Conservation (phyloP, 2,329 filamentous ascomycete genomes). For the Cladophialophora chaetospira region DNA sequence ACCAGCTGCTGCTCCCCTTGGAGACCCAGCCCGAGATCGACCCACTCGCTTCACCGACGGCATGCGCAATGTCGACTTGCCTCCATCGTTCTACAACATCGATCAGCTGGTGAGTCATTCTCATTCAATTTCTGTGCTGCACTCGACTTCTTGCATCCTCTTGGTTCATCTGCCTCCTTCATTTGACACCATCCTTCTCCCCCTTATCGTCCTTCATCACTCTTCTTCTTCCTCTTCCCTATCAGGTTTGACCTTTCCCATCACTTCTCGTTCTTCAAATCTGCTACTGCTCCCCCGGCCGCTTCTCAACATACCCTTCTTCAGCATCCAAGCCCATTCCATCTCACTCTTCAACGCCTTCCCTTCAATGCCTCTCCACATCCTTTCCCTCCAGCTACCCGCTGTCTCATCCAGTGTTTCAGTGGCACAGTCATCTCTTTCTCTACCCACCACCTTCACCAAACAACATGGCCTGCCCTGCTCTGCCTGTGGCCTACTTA, state of each 20-base stretch:
- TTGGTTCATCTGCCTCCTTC: not conserved
- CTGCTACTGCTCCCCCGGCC: not conserved
- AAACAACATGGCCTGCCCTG: not conserved
- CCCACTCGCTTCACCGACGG: conserved; percentile 27
- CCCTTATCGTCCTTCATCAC: not conserved
- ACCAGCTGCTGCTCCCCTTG: conserved; percentile 6
- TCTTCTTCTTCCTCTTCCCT: not conserved
- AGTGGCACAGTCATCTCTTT: conserved; percentile 2
- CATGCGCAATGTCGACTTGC: conserved; percentile 32
- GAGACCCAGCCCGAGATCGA: conserved; percentile 31
- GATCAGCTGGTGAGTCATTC: conserved; percentile 30
- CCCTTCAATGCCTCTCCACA: conserved; percentile 9
- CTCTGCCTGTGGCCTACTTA: conserved; percentile 10
- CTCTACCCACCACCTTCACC: not conserved
- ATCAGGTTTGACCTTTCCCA: not conserved
- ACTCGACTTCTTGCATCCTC: not conserved
- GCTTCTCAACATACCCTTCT: too few relatives aligned
- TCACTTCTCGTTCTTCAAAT: not conserved
- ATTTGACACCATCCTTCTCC: not conserved
- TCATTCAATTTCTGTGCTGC: conserved; percentile 3
- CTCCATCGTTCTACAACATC: conserved; percentile 34
- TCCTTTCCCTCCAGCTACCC: not conserved
- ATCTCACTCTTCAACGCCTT: not conserved
- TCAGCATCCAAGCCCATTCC: not conserved
- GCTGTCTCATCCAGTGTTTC: not conserved